phyloP scores from a whole-genome alignment of 2,329 filamentous ascomycete genomes.

The Daldinia sp. region DNA sequence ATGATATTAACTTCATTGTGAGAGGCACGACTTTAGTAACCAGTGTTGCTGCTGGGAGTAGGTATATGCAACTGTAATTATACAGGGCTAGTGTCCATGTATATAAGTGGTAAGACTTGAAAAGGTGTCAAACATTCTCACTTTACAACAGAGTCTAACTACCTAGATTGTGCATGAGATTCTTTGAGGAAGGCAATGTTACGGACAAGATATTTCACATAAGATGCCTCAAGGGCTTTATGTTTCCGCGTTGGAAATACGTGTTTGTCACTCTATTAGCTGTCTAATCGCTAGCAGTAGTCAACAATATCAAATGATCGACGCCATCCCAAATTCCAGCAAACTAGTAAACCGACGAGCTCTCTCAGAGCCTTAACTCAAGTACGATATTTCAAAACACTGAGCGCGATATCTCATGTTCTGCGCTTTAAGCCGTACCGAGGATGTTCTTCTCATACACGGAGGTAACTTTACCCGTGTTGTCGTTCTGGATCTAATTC shows the following conservation, averaged over 20 bases:
- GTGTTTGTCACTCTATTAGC: slow-evolving; percentile 1
- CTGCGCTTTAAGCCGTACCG: slow-evolving; percentile 28
- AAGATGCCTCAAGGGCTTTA: neutral
- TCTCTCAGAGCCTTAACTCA: neutral
- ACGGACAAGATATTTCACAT: neutral
- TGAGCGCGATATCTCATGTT: neutral
- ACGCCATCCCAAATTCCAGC: neutral
- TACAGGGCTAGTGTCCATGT: no score
- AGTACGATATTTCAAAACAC: neutral
- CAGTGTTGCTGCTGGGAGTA: no score
- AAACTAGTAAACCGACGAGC: neutral
- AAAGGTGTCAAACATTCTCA: no score
- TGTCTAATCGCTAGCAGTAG: neutral
- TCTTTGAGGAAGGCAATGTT: neutral
- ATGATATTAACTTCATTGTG: neutral
- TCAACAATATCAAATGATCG: neutral
- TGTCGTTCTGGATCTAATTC: slow-evolving; percentile 47
- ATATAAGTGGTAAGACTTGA: no score
- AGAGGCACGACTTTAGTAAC: neutral
- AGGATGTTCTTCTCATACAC: slow-evolving; percentile 49
- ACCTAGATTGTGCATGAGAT: no score
- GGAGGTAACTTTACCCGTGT: slow-evolving; percentile 46
- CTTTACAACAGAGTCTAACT: no score
- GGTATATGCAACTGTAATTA: no score
- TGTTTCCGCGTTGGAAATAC: neutral